Evolutionary conservation across 352 stramenopile species (phyloP), one percentile per base, ranked within the genome.

Genomic region (Pythium dissotocum): DNA sequence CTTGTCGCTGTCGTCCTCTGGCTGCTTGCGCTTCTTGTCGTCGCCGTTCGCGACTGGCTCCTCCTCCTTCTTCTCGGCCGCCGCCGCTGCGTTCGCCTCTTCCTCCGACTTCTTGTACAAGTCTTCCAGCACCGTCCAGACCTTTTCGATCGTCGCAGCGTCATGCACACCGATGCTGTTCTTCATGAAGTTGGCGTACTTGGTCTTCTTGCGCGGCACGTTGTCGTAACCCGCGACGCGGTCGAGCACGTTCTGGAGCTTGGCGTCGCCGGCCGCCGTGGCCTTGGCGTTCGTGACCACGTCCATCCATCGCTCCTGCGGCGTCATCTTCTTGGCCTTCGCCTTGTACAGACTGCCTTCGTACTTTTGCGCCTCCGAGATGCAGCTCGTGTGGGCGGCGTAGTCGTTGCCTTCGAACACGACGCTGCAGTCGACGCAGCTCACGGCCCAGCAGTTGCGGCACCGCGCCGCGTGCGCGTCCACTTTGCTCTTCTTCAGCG

Each of bases 291-390:
- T 73, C 62, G 83, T 70, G 56, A 98, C 82, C 18, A 85, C 64
- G 7, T 94, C 78, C 65, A 93, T 88, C 92, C 92, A 98, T 32
- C 78, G 78, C 70, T 97, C 89, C 67, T 97, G 88, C n/a, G 88
- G 78, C 30, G 83, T 90, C 76, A 95, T 88, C 61, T 94, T 91
- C 71, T 90, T 91, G 35, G 40, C 64, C 71, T 90, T 85, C 55
- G 82, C 78, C 24, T 78, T 78, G 79, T 94, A 98, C 51, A 98
- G 64, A 63, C 77, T 81, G 61, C 92, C 91, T 67, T 98, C 83
- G 78, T 98, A 98, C 79, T 98, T 98, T 65, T 98, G 86, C 16
- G 93, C 94, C 72, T 98, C 94, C 7, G 91, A 97, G 53, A 98
- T 90, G 78, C 94, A 98, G 49, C 85, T 96, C 61, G 85, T 96